Evolutionary conservation across 2,329 filamentous ascomycete species (phyloP).

Genomic region (Venturia aucupariae): DNA sequence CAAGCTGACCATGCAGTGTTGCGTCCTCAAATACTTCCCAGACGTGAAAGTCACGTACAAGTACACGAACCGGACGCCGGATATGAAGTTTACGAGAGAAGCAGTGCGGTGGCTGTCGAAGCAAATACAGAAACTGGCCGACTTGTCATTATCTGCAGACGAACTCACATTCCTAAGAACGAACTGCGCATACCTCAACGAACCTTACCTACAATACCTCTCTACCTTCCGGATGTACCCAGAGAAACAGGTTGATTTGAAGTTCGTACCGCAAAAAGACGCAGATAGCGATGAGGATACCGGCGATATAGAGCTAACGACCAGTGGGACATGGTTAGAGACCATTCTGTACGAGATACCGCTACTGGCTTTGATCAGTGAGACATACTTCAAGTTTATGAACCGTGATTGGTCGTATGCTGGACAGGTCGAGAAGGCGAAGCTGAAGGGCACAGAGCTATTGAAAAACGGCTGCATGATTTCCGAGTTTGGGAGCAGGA

Average conservation of each 20-base stretch:
- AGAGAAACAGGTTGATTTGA: constrained; percentile 65
- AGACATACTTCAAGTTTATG: constrained; percentile 96
- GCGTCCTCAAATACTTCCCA: constrained; percentile 81
- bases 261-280: constrained; percentile 49
- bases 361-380: constrained; percentile 79
- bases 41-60: constrained; percentile 75
- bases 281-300: constrained; percentile 55
- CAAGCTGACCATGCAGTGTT: constrained; percentile 96
- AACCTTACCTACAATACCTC: constrained; percentile 72
- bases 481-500: constrained; percentile 87
- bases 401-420: constrained; percentile 87
- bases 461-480: constrained; percentile 77
- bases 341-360: constrained; percentile 98
- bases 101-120: constrained; percentile 78
- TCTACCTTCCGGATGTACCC: constrained; percentile 74
- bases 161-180: constrained; percentile 71
- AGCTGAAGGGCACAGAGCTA: constrained; percentile 66
- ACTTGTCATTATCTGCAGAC: constrained; percentile 67
- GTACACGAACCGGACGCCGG: constrained; percentile 89
- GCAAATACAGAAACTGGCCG: constrained; percentile 76
- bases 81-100: constrained; percentile 78
- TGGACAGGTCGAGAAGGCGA: constrained; percentile 77
- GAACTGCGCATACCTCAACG: constrained; percentile 70
- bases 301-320: constrained; percentile 67
- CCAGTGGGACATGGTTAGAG: constrained; percentile 80